Evolutionary conservation across 169 alveolate species (phyloP).

Genomic region (Eimeria praecox): DNA sequence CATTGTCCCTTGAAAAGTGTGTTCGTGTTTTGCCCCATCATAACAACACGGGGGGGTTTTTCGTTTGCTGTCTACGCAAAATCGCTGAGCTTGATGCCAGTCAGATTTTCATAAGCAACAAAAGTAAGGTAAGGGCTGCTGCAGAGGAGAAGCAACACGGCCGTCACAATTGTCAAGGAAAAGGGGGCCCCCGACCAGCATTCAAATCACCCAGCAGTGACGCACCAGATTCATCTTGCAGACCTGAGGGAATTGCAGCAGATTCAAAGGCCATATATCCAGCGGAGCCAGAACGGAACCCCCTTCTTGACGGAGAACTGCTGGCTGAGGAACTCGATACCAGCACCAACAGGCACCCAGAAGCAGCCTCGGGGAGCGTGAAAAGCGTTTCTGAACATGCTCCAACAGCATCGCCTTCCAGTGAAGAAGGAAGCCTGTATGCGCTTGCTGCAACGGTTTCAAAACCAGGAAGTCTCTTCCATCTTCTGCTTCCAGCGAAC

Average conservation of each 20-base stretch:
- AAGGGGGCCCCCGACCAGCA: not conserved
- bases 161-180: not conserved
- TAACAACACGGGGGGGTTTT: constrained; percentile 96
- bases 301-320: constrained; percentile 19
- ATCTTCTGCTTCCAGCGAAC: constrained; percentile 49
- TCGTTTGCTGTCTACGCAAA: constrained; percentile 88
- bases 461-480: constrained; percentile 80
- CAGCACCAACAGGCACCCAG: not conserved
- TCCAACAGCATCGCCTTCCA: not conserved
- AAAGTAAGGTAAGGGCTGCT: constrained; percentile 54
- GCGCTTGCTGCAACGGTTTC: constrained; percentile 62
- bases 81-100: constrained; percentile 58
- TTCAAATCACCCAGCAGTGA: not conserved
- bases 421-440: constrained; percentile 41
- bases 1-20: constrained; percentile 87
- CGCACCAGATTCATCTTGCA: not conserved
- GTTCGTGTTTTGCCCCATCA: constrained; percentile 96
- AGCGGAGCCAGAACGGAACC: constrained; percentile 51
- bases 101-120: constrained; percentile 67
- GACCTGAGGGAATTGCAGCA: not conserved
- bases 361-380: not conserved
- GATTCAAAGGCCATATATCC: not conserved
- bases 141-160: constrained; percentile 9
- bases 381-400: not conserved
- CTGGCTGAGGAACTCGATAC: not conserved